Evolutionary conservation across 345 rosid species (phyloP).

Genomic region (Citrus cavaleriei): DNA sequence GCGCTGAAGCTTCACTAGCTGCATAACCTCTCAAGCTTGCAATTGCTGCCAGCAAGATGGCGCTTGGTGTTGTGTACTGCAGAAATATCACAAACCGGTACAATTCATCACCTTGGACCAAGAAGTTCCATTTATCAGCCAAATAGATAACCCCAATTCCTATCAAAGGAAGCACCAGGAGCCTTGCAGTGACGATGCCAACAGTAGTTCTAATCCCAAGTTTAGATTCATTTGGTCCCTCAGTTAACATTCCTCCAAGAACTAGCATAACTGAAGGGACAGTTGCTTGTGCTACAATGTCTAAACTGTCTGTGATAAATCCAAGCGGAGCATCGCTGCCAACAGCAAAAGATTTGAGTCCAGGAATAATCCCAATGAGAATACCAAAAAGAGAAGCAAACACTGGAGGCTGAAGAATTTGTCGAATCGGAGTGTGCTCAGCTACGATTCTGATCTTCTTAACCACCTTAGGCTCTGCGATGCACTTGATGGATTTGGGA

Average conservation of each 20-base stretch:
- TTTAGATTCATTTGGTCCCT: conserved; percentile 33
- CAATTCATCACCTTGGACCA: conserved; percentile 26
- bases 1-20: conserved; percentile 28
- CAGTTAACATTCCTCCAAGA: conserved; percentile 30
- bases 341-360: conserved; percentile 2
- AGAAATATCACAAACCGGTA: conserved; percentile 41
- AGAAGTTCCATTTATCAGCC: conserved; percentile 27
- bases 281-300: conserved; percentile 21
- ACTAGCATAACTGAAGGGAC: conserved; percentile 32
- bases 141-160: conserved; percentile 32
- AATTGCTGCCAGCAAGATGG: conserved; percentile 31
- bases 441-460: conserved; percentile 21
- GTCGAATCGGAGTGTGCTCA: conserved; percentile 25
- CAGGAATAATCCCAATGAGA: conserved; percentile 19
- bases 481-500: conserved; percentile 22
- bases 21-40: conserved; percentile 38
- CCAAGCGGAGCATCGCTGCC: conserved; percentile 23
- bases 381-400: conserved; percentile 23
- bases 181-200: conserved; percentile 44
- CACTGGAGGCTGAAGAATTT: conserved; percentile 29
- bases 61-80: conserved; percentile 46
- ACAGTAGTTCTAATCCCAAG: conserved; percentile 37
- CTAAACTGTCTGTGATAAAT: conserved; percentile 28
- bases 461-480: conserved; percentile 26
- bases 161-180: conserved; percentile 36